Evolutionary conservation across 306 rosid species (phyloP), one percentile per base, ranked within the genome.

Genomic region (Dryas alaskensis): DNA sequence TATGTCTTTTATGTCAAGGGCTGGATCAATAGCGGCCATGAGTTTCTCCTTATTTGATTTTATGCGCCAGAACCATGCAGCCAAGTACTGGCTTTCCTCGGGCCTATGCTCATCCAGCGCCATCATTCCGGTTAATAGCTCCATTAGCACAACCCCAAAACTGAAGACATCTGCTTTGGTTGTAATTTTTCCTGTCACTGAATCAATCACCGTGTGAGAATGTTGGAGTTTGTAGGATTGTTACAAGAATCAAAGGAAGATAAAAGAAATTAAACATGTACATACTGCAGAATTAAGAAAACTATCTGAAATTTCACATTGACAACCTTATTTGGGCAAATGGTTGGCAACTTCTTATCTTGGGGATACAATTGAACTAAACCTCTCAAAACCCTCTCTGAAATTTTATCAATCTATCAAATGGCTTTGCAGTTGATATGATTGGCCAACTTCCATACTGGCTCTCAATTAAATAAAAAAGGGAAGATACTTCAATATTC

Each of bases 101-200:
- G 99, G 85, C 71, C 98, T 84, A 58, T 81, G 77, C 47, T 92
- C 99, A 45, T 92, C 99, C 27, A 95, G 96, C 48, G 99, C 98
- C 98, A 87, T 88, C 82, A 90, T 62, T 73, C 99, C 99, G 2
- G 99, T 92, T 81, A 95, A 45, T 11, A 95, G 84, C 85, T 95
- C 99, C 99, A 95, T 92, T 67, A 95, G 77, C 44, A 95, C 99
- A 65, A 95, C 99, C n/a, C 99, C 99, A 4, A 90, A 95, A 84
- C 99, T 95, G 79, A 95, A 95, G 76, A 95, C 99, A 80, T 95
- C 99, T 39, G 76, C 98, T 85, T 95, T 95, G 43, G 99, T 95
- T 7, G 99, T 95, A 84, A 95, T 88, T 87, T 95, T 95, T 51
- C 99, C 99, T 0, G 98, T 95, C 87, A 95, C 99, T 95, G 90